Evolutionary conservation across 2,329 filamentous ascomycete genomes (phyloP).

Genomic region (Colletotrichum truncatum): DNA sequence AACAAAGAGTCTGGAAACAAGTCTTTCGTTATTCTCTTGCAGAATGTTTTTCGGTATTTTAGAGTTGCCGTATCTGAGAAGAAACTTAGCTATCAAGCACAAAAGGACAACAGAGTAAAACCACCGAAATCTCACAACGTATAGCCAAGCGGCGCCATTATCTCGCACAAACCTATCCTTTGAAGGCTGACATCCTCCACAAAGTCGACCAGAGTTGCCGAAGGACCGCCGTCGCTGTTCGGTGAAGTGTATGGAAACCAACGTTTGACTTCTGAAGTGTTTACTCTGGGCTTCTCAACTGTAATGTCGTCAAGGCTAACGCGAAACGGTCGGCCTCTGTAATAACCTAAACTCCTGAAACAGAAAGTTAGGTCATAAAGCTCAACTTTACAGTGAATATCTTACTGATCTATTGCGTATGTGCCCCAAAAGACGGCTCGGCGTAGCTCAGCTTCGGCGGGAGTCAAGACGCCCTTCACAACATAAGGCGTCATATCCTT

Average conservation of each 20-base stretch:
- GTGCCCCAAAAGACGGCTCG: conserved; percentile 41
- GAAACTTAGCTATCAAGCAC: background rate
- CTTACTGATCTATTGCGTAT: conserved; percentile 40
- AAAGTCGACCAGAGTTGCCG: background rate
- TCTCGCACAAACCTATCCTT: conserved; percentile 28
- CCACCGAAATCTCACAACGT: conserved; percentile 34
- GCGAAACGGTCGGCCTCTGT: conserved; percentile 37
- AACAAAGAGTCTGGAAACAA: conserved; percentile 22
- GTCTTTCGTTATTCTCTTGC: conserved; percentile 33
- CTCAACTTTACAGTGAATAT: background rate
- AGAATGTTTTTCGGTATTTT: conserved; percentile 24
- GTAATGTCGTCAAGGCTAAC: conserved; percentile 38
- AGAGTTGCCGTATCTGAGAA: conserved; percentile 32
- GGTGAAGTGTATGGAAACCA: conserved; percentile 2
- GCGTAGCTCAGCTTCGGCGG: conserved; percentile 37
- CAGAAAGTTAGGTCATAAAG: background rate
- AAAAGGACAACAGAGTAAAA: background rate
- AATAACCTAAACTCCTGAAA: conserved; percentile 36
- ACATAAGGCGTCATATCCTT: conserved; percentile 38
- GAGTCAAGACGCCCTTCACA: conserved; percentile 32
- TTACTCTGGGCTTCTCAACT: conserved; percentile 29
- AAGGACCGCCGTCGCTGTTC: background rate
- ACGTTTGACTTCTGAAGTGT: background rate
- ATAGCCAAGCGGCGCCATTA: conserved; percentile 35
- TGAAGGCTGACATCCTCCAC: background rate